A percentile compares a stretch with the other conserved stretches of the same genome.
Evolutionary conservation across 2,329 filamentous ascomycete genomes (phyloP).

Genomic region (Penicillium crustosum): DNA sequence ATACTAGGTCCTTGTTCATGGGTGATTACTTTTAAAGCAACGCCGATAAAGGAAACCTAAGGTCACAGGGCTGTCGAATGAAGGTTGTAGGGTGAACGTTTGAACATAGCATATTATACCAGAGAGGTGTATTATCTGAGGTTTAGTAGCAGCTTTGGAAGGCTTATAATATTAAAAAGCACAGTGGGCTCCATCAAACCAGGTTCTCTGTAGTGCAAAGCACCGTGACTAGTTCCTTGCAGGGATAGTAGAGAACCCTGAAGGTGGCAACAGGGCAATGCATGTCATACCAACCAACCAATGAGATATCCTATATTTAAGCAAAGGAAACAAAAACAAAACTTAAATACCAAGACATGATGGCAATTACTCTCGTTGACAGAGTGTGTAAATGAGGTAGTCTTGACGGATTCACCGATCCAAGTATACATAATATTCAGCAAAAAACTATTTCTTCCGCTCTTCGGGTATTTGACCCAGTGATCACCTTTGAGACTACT

Average conservation of each 20-base stretch:
- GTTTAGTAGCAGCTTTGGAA: background rate
- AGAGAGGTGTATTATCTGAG: background rate
- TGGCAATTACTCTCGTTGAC: background rate
- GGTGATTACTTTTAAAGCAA: background rate
- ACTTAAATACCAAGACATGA: background rate
- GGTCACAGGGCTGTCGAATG: background rate
- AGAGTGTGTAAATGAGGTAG: too few relatives aligned
- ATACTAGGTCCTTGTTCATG: background rate
- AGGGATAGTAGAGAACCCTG: background rate
- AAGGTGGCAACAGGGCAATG: background rate
- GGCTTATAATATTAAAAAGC: conserved; percentile 12
- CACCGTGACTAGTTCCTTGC: background rate
- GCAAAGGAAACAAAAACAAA: background rate
- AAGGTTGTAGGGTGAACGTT: background rate
- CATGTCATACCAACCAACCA: background rate
- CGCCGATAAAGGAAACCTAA: background rate
- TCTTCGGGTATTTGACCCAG: too few relatives aligned
- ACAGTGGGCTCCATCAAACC: background rate
- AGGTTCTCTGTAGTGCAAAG: background rate
- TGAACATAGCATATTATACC: too few relatives aligned
- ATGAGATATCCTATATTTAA: background rate
- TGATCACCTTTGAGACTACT: background rate
- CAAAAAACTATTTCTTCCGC: background rate
- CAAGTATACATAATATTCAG: background rate
- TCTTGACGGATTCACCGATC: too few relatives aligned